Conservation (phyloP, 202 grass and related monocot genomes). For the Carex sylvatica region DNA sequence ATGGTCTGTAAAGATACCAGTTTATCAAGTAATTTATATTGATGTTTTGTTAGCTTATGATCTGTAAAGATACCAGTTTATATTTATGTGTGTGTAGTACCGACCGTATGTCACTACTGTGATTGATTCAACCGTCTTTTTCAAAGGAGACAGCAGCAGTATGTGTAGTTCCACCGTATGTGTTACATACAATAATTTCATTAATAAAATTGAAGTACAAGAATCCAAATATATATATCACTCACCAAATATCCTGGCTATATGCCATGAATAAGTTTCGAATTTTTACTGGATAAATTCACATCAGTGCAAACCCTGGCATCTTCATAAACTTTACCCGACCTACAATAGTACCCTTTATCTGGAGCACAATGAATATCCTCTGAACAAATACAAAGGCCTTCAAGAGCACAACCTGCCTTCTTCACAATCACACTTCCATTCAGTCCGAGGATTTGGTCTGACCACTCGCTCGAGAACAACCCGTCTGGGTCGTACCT, state of each 20-base stretch:
- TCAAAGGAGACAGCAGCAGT: too few species aligned
- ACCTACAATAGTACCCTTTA: slow-evolving; percentile 53
- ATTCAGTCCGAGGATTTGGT: slow-evolving; percentile 50
- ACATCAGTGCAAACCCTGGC: slow-evolving; percentile 58
- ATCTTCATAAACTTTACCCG: slow-evolving; percentile 54
- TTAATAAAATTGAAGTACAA: too few species aligned
- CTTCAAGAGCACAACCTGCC: slow-evolving; percentile 49
- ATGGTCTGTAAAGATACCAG: too few species aligned
- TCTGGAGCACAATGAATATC: slow-evolving; percentile 67
- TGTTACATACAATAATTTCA: too few species aligned
- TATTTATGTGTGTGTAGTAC: too few species aligned
- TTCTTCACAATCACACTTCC: slow-evolving; percentile 27
- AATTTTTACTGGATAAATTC: not conserved
- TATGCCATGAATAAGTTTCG: not conserved
- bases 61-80: too few species aligned
- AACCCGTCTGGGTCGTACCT: slow-evolving; percentile 52
- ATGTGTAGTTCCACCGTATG: too few species aligned
- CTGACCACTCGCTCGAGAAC: slow-evolving; percentile 78
- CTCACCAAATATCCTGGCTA: not conserved
- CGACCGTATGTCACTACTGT: too few species aligned
- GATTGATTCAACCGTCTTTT: too few species aligned
- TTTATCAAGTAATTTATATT: too few species aligned
- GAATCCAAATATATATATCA: too few species aligned
- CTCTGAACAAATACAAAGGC: slow-evolving; percentile 65
- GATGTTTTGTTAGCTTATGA: too few species aligned